Evolutionary conservation across 1,284 basidiomycete genomes (phyloP), one percentile per base, ranked within the genome.

Genomic region (Apiotrichum mycotoxinovorans): DNA sequence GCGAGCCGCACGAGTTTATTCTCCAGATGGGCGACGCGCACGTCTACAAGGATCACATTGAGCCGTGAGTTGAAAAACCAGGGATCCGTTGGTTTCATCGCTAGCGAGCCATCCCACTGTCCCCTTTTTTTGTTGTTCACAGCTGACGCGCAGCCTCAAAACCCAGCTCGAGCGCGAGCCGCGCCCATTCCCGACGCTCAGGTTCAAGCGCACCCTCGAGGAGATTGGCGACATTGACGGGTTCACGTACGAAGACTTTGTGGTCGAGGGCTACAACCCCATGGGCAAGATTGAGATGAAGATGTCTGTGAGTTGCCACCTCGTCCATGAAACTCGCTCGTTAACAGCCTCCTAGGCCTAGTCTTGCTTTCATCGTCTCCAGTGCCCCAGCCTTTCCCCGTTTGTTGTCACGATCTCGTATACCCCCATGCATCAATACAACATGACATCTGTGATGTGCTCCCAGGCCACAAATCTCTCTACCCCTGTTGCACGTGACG

Each of bases 11-110:
- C 71, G 91, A 96, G 73, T 84, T 98, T 51, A 83, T 94, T 67
- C 88, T 94, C 66, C 89, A 94, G 76, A 86, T 98, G 68, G 95
- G 95, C 9, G 95, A 98, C 68, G 93, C 95, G 4, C 95, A 98
- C 69, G 91, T 98, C 8, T 98, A 98, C 79, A 81, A 83, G 46
- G 91, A 98, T 71, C 96, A 98, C 69, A 83, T 96, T 43, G 87
- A 88, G 22, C 89, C 93, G 15, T 61, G 48, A 61, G 60, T 61
- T 2, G 10, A 25, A 14, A 35, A 20, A n/a, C n/a, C n/a, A 14
- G 14, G 15, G 30, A 30, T 30, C 30, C 30, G 30, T 30, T 30
- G 30, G 30, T 30, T 5, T 30, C 30, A 7, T 30, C n/a, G n/a
- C n/a, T n/a, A n/a, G n/a, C n/a, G n/a, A n/a, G n/a, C n/a, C n/a